Evolutionary conservation across 768 basidiomycete genomes (phyloP).

Genomic region (Termitomyces titanicus): DNA sequence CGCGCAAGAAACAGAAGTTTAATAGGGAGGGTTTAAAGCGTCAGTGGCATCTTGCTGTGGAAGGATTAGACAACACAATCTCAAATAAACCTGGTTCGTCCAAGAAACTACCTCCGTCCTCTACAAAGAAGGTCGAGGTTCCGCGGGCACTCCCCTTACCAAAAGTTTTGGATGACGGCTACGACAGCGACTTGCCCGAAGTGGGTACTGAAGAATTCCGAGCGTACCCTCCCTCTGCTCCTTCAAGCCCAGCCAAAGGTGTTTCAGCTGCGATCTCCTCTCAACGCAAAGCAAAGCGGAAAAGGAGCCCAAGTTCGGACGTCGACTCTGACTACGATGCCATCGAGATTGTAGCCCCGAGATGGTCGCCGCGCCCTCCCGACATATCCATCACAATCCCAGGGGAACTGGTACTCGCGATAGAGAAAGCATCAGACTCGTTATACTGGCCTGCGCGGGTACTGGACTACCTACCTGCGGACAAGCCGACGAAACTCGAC

Average conservation of each 20-base stretch:
- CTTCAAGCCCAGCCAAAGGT: slow-evolving; percentile 12
- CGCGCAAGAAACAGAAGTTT: slow-evolving; percentile 42
- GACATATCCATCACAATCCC: slow-evolving; percentile 56
- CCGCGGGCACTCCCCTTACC: neutral
- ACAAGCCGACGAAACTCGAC: slow-evolving; percentile 24
- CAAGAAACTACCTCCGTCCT: neutral
- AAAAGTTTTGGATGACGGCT: slow-evolving; percentile 26
- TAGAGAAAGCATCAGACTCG: slow-evolving; percentile 28
- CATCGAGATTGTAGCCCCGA: slow-evolving; percentile 10
- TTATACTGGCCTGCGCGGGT: slow-evolving; percentile 70
- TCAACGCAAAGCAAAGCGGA: slow-evolving; percentile 23
- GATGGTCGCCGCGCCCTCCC: slow-evolving; percentile 38
- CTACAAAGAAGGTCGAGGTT: neutral
- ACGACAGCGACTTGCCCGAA: slow-evolving; percentile 41
- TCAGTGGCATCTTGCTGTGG: slow-evolving; percentile 47
- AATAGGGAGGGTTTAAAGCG: slow-evolving; percentile 27
- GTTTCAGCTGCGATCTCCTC: neutral
- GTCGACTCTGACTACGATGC: slow-evolving; percentile 8
- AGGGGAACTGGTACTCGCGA: slow-evolving; percentile 63
- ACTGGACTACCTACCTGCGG: slow-evolving; percentile 44
- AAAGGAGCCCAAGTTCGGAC: slow-evolving; percentile 14
- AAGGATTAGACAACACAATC: slow-evolving; percentile 26
- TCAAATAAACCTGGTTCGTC: neutral
- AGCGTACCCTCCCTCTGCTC: slow-evolving; percentile 3
- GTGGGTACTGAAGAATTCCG: slow-evolving; percentile 20